phyloP scores from a whole-genome alignment of 1,284 basidiomycete species.

The Melampsora americana region DNA sequence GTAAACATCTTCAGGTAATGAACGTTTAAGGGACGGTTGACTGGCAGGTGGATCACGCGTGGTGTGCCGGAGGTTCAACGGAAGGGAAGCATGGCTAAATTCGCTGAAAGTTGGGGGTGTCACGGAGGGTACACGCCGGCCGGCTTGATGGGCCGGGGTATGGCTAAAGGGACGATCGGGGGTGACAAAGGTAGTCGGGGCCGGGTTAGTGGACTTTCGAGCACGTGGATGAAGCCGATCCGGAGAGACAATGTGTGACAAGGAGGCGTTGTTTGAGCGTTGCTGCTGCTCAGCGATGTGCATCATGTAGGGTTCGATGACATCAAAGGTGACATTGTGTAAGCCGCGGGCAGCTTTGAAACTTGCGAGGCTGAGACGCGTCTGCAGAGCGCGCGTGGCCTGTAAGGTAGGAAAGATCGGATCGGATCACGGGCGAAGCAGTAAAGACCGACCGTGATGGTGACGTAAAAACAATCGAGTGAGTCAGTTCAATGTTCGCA shows the following conservation, averaged over 20 bases:
- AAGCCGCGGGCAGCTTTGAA: slow-evolving; percentile 41
- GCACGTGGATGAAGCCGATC: background rate
- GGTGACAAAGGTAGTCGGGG: background rate
- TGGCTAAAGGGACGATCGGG: slow-evolving; percentile 11
- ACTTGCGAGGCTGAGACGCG: slow-evolving; percentile 35
- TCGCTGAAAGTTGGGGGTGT: too few species aligned
- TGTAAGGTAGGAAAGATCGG: background rate
- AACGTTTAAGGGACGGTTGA: too few species aligned
- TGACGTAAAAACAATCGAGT: too few species aligned
- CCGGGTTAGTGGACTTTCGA: slow-evolving; percentile 1
- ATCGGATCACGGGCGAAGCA: too few species aligned
- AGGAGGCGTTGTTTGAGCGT: background rate
- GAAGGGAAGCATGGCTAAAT: too few species aligned
- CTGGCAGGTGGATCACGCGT: too few species aligned
- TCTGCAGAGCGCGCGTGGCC: slow-evolving; percentile 34
- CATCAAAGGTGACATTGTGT: slow-evolving; percentile 38
- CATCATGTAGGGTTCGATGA: slow-evolving; percentile 30
- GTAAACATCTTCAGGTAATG: too few species aligned
- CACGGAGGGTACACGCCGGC: too few species aligned
- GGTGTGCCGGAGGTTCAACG: too few species aligned
- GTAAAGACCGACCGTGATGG: too few species aligned
- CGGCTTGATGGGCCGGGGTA: background rate
- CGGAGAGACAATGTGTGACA: background rate
- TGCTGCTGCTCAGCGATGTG: slow-evolving; percentile 12
- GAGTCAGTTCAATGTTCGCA: too few species aligned